phyloP scores from a whole-genome alignment of 768 basidiomycete species.

The Termitomyces sp. region DNA sequence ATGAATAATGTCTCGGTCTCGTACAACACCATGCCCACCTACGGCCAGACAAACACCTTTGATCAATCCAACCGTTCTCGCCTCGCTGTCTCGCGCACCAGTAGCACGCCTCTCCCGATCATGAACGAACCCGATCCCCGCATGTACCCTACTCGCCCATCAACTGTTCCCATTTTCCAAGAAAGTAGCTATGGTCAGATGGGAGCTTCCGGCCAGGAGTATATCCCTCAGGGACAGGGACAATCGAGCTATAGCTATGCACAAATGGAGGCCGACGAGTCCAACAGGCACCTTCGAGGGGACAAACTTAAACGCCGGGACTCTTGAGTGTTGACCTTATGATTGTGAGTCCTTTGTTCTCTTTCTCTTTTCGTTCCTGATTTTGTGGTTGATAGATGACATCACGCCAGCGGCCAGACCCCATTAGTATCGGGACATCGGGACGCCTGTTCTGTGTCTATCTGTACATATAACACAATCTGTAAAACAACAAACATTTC shows the following conservation, averaged over 20 bases:
- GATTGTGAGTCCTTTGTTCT: neutral
- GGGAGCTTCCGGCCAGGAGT: neutral
- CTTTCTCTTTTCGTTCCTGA: neutral
- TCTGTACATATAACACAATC: neutral
- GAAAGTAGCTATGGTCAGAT: neutral
- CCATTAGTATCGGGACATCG: neutral
- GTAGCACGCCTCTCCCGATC: constrained; percentile 1
- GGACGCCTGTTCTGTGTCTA: neutral
- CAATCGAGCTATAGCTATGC: neutral
- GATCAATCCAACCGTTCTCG: neutral
- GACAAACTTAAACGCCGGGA: constrained; percentile 5
- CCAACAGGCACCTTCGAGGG: neutral
- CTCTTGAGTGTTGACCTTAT: neutral
- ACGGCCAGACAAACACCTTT: constrained; percentile 4
- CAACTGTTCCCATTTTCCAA: constrained; percentile 3
- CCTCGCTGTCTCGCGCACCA: neutral
- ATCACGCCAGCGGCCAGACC: neutral
- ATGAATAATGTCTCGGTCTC: neutral
- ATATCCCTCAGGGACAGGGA: neutral
- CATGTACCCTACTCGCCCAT: neutral
- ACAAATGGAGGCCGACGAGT: neutral
- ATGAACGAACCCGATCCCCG: neutral
- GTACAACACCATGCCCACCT: neutral
- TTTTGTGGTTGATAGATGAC: neutral
- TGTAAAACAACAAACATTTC: neutral